These are phyloP conservation scores for Eleusine indica DNA, from an alignment of 176 grass and related monocot genomes.

Conservation along the genomic window DNA sequence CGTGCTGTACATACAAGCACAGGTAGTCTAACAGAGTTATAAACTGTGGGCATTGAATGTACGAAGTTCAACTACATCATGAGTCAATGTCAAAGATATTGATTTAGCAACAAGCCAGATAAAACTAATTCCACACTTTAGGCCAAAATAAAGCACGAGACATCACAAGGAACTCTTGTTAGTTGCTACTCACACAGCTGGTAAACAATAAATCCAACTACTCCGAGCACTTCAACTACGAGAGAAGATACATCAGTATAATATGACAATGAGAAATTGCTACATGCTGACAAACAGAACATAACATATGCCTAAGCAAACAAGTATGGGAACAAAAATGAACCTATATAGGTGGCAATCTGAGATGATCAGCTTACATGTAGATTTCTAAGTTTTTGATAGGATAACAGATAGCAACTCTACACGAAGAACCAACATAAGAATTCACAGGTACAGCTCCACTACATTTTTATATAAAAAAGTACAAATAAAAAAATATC, in stretches of 20 bases:
- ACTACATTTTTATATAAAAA: neutral
- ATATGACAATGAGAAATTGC: neutral
- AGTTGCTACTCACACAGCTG: neutral
- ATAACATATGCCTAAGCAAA: neutral
- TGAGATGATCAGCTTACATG: neutral
- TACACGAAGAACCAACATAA: neutral
- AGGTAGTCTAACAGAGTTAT: constrained; percentile 83
- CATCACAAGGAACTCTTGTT: constrained; percentile 12
- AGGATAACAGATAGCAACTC: constrained; percentile 11
- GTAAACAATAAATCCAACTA: constrained; percentile 24
- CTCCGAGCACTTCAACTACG: constrained; percentile 2
- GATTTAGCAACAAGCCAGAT: constrained; percentile 28
- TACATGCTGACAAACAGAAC: constrained; percentile 19
- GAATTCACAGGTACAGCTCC: constrained; percentile 4
- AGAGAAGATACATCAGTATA: constrained; percentile 28
- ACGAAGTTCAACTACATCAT: constrained; percentile 50
- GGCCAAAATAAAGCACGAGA: neutral
- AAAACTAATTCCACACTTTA: neutral
- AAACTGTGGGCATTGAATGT: constrained; percentile 66
- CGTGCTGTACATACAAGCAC: constrained; percentile 88
- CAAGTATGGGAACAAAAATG: neutral
- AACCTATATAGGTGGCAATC: neutral
- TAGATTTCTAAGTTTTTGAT: constrained; percentile 21
- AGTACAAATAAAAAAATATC: neutral
- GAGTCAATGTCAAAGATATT: constrained; percentile 26